These are phyloP conservation scores for Penicillium janthinellum DNA, from an alignment of 2,329 filamentous ascomycete genomes.

Conservation along the genomic window DNA sequence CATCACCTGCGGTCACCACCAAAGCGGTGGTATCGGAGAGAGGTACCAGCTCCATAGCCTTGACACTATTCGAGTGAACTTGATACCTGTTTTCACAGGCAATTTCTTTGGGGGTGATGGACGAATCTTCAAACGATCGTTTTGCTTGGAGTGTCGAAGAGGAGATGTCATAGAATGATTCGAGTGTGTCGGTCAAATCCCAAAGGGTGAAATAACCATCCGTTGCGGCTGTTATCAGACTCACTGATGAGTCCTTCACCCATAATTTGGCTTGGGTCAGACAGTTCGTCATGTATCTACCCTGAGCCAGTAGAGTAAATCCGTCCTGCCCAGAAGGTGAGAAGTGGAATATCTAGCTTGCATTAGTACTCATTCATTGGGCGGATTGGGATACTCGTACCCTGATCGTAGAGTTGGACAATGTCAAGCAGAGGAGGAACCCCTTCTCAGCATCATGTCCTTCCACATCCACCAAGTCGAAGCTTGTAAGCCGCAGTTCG, in stretches of 20 bases:
- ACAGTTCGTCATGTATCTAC: constrained; percentile 71
- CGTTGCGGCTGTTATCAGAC: constrained; percentile 68
- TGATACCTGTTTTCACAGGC: constrained; percentile 44
- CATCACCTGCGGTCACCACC: constrained; percentile 80
- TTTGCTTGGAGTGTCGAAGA: constrained; percentile 23
- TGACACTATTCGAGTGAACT: constrained; percentile 81
- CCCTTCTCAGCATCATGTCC: constrained; percentile 25
- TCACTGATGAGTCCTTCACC: constrained; percentile 47
- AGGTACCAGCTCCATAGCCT: constrained; percentile 50
- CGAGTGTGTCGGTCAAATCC: constrained; percentile 43
- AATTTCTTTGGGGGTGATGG: constrained; percentile 23
- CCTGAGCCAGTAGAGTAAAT: constrained; percentile 53
- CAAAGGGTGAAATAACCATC: constrained; percentile 75
- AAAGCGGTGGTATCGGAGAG: constrained; percentile 45
- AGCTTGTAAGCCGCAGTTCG: constrained; percentile 80
- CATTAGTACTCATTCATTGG: constrained; percentile 13
- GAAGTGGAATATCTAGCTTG: constrained; percentile 50
- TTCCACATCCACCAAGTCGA: constrained; percentile 58
- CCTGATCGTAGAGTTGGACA: constrained; percentile 82
- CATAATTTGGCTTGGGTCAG: constrained; percentile 64
- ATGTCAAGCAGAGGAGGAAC: constrained; percentile 69
- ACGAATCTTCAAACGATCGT: constrained; percentile 25
- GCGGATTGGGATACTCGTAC: constrained; percentile 32
- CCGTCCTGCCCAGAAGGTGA: constrained; percentile 24
- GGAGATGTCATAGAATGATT: constrained; percentile 31